Conservation (phyloP, 495 filamentous ascomycete species). For the Cercophora samala region DNA sequence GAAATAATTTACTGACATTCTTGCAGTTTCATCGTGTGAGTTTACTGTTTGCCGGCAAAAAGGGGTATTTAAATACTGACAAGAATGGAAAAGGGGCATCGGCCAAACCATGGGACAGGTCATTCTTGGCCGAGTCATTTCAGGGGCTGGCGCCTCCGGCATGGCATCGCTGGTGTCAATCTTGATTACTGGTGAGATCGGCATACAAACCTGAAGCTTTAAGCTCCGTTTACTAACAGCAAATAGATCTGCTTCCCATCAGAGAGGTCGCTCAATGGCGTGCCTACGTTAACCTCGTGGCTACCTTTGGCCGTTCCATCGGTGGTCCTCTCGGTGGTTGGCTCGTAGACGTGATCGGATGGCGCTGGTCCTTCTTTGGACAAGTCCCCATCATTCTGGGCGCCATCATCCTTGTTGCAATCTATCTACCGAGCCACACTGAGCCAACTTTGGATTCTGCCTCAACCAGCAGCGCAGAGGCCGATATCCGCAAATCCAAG, state of each 20-base stretch:
- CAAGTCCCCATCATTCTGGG: conserved; percentile 55
- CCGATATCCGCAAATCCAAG: conserved; percentile 22
- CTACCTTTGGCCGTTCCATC: conserved; percentile 60
- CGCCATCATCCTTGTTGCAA: conserved; percentile 51
- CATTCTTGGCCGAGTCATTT: conserved; percentile 55
- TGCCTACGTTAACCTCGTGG: conserved; percentile 62
- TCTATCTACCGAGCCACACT: conserved; percentile 39
- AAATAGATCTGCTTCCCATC: conserved; percentile 57
- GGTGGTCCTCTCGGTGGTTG: conserved; percentile 64
- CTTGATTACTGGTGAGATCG: conserved; percentile 46
- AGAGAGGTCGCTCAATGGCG: conserved; percentile 66
- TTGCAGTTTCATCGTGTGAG: conserved; percentile 36
- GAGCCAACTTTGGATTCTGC: background rate
- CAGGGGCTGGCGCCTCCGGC: conserved; percentile 58
- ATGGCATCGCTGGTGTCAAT: conserved; percentile 56
- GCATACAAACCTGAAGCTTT: background rate
- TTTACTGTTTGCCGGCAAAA: background rate
- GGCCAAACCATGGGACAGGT: conserved; percentile 52
- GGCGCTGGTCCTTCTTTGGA: conserved; percentile 64
- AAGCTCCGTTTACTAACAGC: background rate
- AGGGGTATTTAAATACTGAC: conserved; percentile 8
- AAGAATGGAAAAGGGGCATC: conserved; percentile 46
- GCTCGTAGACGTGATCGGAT: conserved; percentile 62
- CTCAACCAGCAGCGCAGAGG: conserved; percentile 4
- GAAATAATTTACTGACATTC: conserved; percentile 7